Conservation (phyloP, 352 stramenopile species). For the Phytophthora foliorum region DNA sequence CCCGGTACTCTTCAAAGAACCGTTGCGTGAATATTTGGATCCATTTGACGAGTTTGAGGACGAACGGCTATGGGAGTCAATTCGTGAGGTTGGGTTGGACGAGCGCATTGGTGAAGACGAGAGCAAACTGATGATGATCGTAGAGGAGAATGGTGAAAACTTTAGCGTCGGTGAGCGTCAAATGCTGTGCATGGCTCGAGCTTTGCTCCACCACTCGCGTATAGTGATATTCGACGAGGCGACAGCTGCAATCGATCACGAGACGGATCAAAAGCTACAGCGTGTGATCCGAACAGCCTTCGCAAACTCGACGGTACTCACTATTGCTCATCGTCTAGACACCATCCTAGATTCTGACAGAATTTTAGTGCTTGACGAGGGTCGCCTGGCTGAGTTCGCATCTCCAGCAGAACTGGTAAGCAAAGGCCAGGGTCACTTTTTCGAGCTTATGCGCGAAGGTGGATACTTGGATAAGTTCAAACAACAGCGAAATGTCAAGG, state of each 20-base stretch:
- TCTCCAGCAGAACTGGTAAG: constrained; percentile 69
- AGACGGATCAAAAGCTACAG: constrained; percentile 72
- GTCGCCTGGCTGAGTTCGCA: constrained; percentile 81
- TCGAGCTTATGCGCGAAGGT: constrained; percentile 56
- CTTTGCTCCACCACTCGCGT: constrained; percentile 83
- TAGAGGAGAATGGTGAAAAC: constrained; percentile 95
- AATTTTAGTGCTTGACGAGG: constrained; percentile 76
- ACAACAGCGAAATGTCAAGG: constrained; percentile 8
- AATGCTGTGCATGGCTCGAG: constrained; percentile 93
- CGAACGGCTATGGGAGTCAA: constrained; percentile 59
- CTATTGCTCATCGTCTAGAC: constrained; percentile 93
- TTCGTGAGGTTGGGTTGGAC: constrained; percentile 54
- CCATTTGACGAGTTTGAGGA: constrained; percentile 88
- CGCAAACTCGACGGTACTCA: constrained; percentile 92
- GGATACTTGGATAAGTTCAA: constrained; percentile 52
- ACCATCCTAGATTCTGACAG: constrained; percentile 93
- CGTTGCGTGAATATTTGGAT: constrained; percentile 93
- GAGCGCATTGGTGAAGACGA: constrained; percentile 61
- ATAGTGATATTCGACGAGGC: constrained; percentile 85
- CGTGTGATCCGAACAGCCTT: constrained; percentile 89
- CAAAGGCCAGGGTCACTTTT: constrained; percentile 56
- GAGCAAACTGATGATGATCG: constrained; percentile 70
- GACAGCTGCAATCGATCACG: constrained; percentile 82
- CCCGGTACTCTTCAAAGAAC: constrained; percentile 92
- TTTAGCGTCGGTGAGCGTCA: constrained; percentile 95